Percentiles rank a stretch among this genome's conserved stretches.
Conservation (phyloP, 1,139 yeast genomes). For the Ogataea hybrid region DNA sequence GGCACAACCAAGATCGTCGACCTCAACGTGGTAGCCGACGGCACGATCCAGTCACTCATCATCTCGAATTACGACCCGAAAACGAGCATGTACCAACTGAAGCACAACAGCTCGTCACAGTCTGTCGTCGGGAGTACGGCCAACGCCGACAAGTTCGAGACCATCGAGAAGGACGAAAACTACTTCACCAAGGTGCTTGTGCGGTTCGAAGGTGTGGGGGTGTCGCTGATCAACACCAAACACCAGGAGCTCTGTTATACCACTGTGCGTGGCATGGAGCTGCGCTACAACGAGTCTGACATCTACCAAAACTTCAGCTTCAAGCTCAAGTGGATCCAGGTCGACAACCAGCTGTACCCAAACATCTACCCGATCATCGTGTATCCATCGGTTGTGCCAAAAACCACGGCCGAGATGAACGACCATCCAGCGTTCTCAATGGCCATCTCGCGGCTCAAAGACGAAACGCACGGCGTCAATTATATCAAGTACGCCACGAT, state of each 20-base stretch:
- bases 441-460: constrained; percentile 79
- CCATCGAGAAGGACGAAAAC: constrained; percentile 66
- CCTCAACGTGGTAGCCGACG: constrained; percentile 92
- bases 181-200: constrained; percentile 60
- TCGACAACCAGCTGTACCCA: constrained; percentile 89
- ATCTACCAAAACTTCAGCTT: constrained; percentile 75
- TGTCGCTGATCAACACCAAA: constrained; percentile 73
- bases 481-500: constrained; percentile 91
- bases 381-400: constrained; percentile 92
- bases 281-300: constrained; percentile 81
- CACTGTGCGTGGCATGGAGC: constrained; percentile 76
- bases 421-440: constrained; percentile 90
- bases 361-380: constrained; percentile 84
- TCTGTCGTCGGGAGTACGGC: constrained; percentile 17
- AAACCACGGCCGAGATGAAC: constrained; percentile 78
- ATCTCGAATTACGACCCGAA: constrained; percentile 81
- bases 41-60: constrained; percentile 86
- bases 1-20: constrained; percentile 58
- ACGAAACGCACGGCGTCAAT: constrained; percentile 84
- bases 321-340: constrained; percentile 90
- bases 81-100: constrained; percentile 66
- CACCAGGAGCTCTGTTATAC: constrained; percentile 79
- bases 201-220: constrained; percentile 82
- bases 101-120: constrained; percentile 35
- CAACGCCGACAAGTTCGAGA: constrained; percentile 52